Base-by-base conservation (phyloP, 768 basidiomycete species). In the Suillus decipiens region DNA sequence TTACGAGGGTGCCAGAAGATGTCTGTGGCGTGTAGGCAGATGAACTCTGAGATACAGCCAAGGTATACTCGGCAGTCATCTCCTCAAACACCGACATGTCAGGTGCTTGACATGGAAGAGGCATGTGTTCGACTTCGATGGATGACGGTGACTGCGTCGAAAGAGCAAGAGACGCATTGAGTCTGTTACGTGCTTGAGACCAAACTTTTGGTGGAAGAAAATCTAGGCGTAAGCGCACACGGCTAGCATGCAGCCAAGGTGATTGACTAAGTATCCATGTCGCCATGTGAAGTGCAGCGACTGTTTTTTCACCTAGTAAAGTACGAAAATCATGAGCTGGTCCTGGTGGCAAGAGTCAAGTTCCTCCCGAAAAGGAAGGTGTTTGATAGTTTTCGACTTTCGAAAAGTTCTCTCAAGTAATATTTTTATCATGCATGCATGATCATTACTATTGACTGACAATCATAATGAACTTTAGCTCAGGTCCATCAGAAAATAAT, bases 31-130 rank as follows among this genome's bases (percentile, higher is more conserved):
- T 62, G 15, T 66, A 72, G 15, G 57, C 45, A 48, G 42, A 58
- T 37, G 69, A 7, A 39, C 37, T 24, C 1, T 53, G 51, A 54
- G 67, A 66, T 50, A 67, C 39, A 48, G 67, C 50, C 54, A 50
- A 59, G 22, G 64, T 61, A 61, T 81, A 79, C 58, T 80, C 78
- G 0, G 74, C 59, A 1, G 76, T 71, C 61, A 71, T 57, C 45
- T 70, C 65, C 60, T 82, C 80, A 61, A 81, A 81, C 1, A 80
- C 66, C 42, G 78, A 69, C 0, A 63, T 0, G 60, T 81, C 76
- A 14, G 73, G 75, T 5, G 67, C 64, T 14, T 66, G 41, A 1
- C 61, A 63, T 0, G 79, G 78, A 56, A 79, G 77, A n/a, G 76
- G 75, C 64, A 76, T 70, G 1, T 74, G 66, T 55, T 67, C 69